Conservation (phyloP, 1,284 basidiomycete genomes). For the Papiliotrema terrestris region DNA sequence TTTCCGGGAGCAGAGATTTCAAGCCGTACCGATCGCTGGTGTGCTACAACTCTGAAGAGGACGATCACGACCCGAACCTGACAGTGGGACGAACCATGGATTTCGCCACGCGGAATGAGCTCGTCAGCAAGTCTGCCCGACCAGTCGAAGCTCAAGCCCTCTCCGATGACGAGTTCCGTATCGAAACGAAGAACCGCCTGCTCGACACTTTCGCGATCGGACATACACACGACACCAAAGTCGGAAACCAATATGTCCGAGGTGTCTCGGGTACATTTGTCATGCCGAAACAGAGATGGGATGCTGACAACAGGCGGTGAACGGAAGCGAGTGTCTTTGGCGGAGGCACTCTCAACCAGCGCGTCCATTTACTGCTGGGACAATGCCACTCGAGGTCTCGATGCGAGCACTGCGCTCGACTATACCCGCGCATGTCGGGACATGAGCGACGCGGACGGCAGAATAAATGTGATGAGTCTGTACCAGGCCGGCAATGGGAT, state of each 20-base stretch:
- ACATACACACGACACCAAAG: conserved; percentile 69
- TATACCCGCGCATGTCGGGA: conserved; percentile 68
- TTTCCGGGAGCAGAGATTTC: conserved; percentile 17
- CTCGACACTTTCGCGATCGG: conserved; percentile 67
- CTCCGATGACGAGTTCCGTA: conserved; percentile 52
- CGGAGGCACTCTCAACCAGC: conserved; percentile 62
- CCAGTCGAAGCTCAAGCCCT: conserved; percentile 21
- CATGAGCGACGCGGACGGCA: conserved; percentile 72
- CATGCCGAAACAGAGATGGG: no score
- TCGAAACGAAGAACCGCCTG: conserved; percentile 56
- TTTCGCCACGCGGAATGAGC: conserved; percentile 40
- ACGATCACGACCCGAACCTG: conserved; percentile 40
- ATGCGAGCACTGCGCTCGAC: conserved; percentile 79
- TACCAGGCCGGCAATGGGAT: conserved; percentile 74
- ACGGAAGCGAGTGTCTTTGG: conserved; percentile 65
- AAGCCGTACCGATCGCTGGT: conserved; percentile 21
- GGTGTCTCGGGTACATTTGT: conserved; percentile 62
- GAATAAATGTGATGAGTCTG: conserved; percentile 75
- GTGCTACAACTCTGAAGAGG: conserved; percentile 43
- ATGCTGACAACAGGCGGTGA: conserved; percentile 51
- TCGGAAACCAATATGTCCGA: conserved; percentile 69
- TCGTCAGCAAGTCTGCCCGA: conserved; percentile 20
- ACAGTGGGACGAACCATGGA: conserved; percentile 42
- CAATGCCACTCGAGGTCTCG: conserved; percentile 57
- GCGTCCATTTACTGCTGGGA: conserved; percentile 66